These are phyloP conservation scores for Xylariaceae sp. DNA, from an alignment of 2,329 filamentous ascomycete species.

Conservation along the genomic window DNA sequence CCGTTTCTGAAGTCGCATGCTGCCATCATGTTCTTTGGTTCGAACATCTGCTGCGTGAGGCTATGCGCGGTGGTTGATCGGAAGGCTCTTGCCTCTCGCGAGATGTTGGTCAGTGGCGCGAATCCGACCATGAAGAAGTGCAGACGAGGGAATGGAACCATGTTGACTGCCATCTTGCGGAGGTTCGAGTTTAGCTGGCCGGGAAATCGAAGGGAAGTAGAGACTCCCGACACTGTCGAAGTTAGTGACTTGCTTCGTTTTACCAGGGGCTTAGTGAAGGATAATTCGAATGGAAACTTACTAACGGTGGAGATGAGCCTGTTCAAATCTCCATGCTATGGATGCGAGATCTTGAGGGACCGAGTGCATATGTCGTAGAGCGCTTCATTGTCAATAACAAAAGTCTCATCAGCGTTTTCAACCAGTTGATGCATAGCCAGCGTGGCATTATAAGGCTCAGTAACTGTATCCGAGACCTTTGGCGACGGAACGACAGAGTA, in stretches of 20 bases:
- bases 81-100: conserved; percentile 86
- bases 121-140: conserved; percentile 99
- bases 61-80: conserved; percentile 95
- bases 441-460: conserved; percentile 99
- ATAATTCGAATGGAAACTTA: too few species aligned
- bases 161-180: conserved; percentile 99
- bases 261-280: too few species aligned
- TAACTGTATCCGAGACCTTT: conserved; percentile 99
- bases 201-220: conserved; percentile 97
- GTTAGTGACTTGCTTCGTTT: too few species aligned
- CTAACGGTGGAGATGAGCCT: conserved; percentile 94
- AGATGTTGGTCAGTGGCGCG: conserved; percentile 83
- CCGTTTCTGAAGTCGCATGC: conserved; percentile 99
- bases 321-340: conserved; percentile 98
- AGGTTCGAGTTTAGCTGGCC: conserved; percentile 99
- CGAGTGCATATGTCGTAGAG: conserved; percentile 99
- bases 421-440: conserved; percentile 98
- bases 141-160: conserved; percentile 99
- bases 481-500: conserved; percentile 98
- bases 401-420: conserved; percentile 99
- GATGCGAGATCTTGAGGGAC: conserved; percentile 97
- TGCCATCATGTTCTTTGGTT: conserved; percentile 99
- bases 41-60: conserved; percentile 99
- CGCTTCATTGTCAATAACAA: conserved; percentile 99
- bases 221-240: conserved; percentile 84